These are phyloP conservation scores for Peronosclerospora sorghi DNA, from an alignment of 352 stramenopile species.

Conservation along the genomic window DNA sequence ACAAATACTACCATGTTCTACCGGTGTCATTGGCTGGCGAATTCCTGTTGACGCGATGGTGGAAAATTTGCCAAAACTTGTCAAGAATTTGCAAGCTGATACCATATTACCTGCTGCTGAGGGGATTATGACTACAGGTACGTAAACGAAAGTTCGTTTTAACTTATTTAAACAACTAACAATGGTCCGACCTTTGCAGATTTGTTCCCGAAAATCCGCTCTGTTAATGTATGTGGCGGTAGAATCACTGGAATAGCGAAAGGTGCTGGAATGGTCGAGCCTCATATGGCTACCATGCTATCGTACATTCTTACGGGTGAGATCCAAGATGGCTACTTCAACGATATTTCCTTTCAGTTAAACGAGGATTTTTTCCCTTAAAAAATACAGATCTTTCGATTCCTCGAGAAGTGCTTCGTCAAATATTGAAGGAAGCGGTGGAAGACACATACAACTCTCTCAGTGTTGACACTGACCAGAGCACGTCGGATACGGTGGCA, in stretches of 20 bases:
- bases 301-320: slow-evolving; percentile 78
- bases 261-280: slow-evolving; percentile 98
- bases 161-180: no score
- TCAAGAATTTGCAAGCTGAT: slow-evolving; percentile 87
- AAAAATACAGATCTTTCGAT: slow-evolving; percentile 46
- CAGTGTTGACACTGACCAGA: slow-evolving; percentile 97
- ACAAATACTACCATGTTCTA: slow-evolving; percentile 91
- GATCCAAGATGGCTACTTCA: slow-evolving; percentile 4
- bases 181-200: slow-evolving; percentile 23
- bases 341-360: not conserved
- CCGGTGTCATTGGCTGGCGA: slow-evolving; percentile 97
- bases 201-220: slow-evolving; percentile 87
- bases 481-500: slow-evolving; percentile 95
- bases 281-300: slow-evolving; percentile 92
- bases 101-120: slow-evolving; percentile 88
- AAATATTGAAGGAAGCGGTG: slow-evolving; percentile 71
- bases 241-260: slow-evolving; percentile 96
- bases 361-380: slow-evolving; percentile 1
- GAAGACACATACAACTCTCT: slow-evolving; percentile 88
- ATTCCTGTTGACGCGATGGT: slow-evolving; percentile 91
- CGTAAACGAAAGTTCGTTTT: no score
- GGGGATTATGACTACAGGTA: slow-evolving; percentile 96
- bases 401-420: slow-evolving; percentile 69
- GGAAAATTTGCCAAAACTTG: slow-evolving; percentile 57
- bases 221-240: slow-evolving; percentile 67